Base-by-base conservation (phyloP, 371 early-diverging fungal species). In the Mucor racemosus region DNA sequence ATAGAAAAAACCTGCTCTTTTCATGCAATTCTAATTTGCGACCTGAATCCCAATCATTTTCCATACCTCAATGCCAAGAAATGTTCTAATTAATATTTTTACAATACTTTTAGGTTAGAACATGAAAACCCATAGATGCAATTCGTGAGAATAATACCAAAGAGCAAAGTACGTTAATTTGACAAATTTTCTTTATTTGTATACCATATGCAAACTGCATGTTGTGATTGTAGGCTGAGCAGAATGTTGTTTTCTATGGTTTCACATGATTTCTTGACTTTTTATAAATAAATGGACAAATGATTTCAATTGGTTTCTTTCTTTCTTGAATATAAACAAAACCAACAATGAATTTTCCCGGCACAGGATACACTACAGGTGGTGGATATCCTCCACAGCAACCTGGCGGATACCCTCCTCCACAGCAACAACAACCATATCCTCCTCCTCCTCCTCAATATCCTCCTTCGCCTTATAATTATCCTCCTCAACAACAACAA, bases 281-380 rank as follows among this genome's bases (percentile, higher is more conserved):
- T 35, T 56, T 56, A 26, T 26, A 35, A 26, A 58, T 26, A 58
- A 46, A 11, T 11, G 41, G 41, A 13, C 40, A 59, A 59, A 31
- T 62, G 48, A 14, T 62, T 6, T 57, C 35, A n/a, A 14, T 54
- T 55, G 42, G 15, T 33, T 38, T 59, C 7, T 48, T 63, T 62
- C 34, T 56, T 35, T 36, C n/a, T 7, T 5, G 46, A 44, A 10
- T 34, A n/a, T 36, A 13, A 21, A 31, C 26, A 53, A 9, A 9
- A 38, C 38, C 7, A 41, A 48, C 11, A 60, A 72, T 72, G 72
- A 53, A 64, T 15, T 72, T 67, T 42, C 65, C 72, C 35, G 72
- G 72, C 19, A 64, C 54, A 61, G 70, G 70, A 26, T 69, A 65
- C 48, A 60, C 68, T 5, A 44, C 72, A 41, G 67, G 67, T 21